These are phyloP conservation scores for Lavandula angustifolia DNA, from an alignment of 257 asterid genomes.

Conservation along the genomic window DNA sequence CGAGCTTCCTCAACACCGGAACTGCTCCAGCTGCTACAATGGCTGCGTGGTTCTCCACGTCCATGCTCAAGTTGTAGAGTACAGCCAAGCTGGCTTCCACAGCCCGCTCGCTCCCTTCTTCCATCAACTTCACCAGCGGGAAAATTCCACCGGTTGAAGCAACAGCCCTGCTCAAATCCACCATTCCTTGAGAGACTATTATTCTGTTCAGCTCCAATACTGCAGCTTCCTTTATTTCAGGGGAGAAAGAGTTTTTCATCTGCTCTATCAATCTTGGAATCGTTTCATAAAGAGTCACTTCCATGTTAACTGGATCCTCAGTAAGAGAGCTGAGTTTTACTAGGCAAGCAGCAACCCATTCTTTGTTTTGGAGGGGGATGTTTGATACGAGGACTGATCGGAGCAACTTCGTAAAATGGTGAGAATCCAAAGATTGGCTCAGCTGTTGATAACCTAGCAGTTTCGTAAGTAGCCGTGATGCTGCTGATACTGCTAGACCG, in stretches of 20 bases:
- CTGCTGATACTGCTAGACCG: conserved; percentile 67
- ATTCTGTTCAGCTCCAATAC: conserved; percentile 74
- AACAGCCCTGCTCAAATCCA: conserved; percentile 56
- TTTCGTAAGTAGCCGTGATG: conserved; percentile 62
- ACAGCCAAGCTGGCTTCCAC: conserved; percentile 66
- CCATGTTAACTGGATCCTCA: conserved; percentile 52
- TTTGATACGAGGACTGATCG: conserved; percentile 53
- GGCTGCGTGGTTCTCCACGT: conserved; percentile 71
- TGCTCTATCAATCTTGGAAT: conserved; percentile 74
- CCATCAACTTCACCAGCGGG: conserved; percentile 64
- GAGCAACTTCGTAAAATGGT: conserved; percentile 49
- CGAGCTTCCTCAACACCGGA: conserved; percentile 64
- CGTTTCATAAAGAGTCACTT: conserved; percentile 69
- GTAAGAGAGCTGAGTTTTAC: conserved; percentile 55
- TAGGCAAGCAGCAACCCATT: conserved; percentile 82
- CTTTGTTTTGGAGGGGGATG: conserved; percentile 63
- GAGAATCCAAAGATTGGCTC: conserved; percentile 33
- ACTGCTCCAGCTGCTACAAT: conserved; percentile 78
- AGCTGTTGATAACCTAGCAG: conserved; percentile 56
- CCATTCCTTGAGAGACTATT: conserved; percentile 65
- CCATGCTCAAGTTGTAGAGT: conserved; percentile 76
- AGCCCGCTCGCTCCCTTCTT: conserved; percentile 50
- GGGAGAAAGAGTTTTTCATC: conserved; percentile 48
- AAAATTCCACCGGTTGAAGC: conserved; percentile 70
- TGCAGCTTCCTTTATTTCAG: conserved; percentile 61